A percentile compares a stretch with the other conserved stretches of the same genome.
Conservation (phyloP, 768 basidiomycete genomes). For the Mycena sanguinolenta region DNA sequence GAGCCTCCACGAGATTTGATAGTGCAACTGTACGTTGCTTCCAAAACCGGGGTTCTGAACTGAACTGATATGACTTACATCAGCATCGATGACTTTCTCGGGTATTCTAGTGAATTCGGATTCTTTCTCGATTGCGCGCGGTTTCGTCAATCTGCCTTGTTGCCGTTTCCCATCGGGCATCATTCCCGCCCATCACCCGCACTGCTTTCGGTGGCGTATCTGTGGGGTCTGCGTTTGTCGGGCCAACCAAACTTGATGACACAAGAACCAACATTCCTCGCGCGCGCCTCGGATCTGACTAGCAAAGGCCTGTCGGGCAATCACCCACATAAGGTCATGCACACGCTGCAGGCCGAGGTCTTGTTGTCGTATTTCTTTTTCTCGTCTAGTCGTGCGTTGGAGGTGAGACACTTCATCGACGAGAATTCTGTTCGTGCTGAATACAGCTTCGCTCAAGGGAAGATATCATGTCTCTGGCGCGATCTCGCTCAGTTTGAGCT, state of each 20-base stretch:
- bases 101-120: conserved; percentile 64
- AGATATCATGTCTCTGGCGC: conserved; percentile 53
- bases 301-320: conserved; percentile 52
- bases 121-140: conserved; percentile 69
- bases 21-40: conserved; percentile 47
- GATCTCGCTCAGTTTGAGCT: conserved; percentile 50
- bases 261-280: conserved; percentile 54
- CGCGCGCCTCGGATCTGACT: conserved; percentile 56
- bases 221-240: conserved; percentile 54
- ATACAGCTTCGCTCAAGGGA: background rate
- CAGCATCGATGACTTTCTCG: conserved; percentile 57
- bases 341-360: conserved; percentile 62
- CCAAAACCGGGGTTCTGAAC: background rate
- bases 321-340: conserved; percentile 59
- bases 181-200: conserved; percentile 53
- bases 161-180: conserved; percentile 49
- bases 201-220: conserved; percentile 53
- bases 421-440: background rate
- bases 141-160: conserved; percentile 55
- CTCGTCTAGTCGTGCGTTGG: conserved; percentile 61
- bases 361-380: conserved; percentile 71
- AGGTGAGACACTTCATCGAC: conserved; percentile 43
- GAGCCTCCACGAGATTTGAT: conserved; percentile 50
- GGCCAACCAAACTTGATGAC: conserved; percentile 42
- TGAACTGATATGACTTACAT: background rate